Percentiles rank a stretch among this genome's conserved stretches.
These are phyloP conservation scores for Aspergillus wentii DNA, from an alignment of 495 filamentous ascomycete species.

Conservation along the genomic window DNA sequence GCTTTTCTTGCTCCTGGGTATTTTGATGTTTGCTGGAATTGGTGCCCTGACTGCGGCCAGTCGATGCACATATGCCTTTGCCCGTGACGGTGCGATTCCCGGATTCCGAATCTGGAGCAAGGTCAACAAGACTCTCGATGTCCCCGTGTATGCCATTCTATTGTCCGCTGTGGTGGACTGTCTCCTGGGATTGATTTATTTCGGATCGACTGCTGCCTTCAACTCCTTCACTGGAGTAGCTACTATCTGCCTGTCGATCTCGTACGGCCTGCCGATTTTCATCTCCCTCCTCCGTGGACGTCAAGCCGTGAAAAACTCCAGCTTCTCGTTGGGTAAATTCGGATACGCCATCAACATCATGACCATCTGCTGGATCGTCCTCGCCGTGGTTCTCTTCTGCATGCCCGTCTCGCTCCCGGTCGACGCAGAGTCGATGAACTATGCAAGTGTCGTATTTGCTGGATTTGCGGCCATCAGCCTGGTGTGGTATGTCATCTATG, in stretches of 20 bases:
- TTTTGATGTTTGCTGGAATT: conserved; percentile 67
- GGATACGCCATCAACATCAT: conserved; percentile 48
- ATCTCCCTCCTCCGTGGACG: conserved; percentile 50
- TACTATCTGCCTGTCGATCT: conserved; percentile 58
- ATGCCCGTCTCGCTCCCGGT: conserved; percentile 52
- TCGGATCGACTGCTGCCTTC: conserved; percentile 57
- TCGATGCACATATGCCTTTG: conserved; percentile 75
- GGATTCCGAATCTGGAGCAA: conserved; percentile 59
- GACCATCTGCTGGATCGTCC: conserved; percentile 45
- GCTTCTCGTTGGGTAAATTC: conserved; percentile 47
- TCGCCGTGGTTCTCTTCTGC: conserved; percentile 50
- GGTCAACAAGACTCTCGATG: conserved; percentile 50
- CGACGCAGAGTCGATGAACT: conserved; percentile 46
- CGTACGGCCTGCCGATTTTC: conserved; percentile 60
- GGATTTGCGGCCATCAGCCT: conserved; percentile 52
- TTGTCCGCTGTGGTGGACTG: conserved; percentile 50
- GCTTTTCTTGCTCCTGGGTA: conserved; percentile 66
- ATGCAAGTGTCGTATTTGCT: conserved; percentile 61
- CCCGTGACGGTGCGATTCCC: conserved; percentile 60
- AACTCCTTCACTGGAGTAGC: conserved; percentile 64
- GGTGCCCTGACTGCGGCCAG: conserved; percentile 69
- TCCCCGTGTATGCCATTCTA: conserved; percentile 54
- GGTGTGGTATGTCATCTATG: conserved; percentile 66
- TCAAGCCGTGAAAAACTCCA: conserved; percentile 38
- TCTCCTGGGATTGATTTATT: conserved; percentile 59